These are phyloP conservation scores for Backusella tuberculispora DNA, from an alignment of 192 early-diverging fungal species.

Conservation along the genomic window DNA sequence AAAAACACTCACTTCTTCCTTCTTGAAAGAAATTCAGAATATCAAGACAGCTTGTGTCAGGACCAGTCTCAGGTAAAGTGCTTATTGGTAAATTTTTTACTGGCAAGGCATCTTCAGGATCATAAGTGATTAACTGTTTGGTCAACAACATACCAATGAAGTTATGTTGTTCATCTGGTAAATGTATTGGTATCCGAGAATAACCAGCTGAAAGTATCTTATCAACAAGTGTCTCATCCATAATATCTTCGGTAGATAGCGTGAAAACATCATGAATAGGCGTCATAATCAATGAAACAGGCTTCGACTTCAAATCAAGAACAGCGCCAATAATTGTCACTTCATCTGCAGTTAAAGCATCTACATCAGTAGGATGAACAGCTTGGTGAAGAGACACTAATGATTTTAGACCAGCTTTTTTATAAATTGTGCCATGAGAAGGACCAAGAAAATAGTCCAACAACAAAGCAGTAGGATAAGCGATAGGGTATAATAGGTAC, in stretches of 20 bases:
- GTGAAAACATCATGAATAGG: slow-evolving; percentile 70
- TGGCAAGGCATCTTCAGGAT: slow-evolving; percentile 65
- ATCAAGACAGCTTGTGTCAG: slow-evolving; percentile 64
- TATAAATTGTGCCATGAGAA: slow-evolving; percentile 85
- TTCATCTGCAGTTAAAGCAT: slow-evolving; percentile 74
- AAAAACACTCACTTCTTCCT: slow-evolving; percentile 57
- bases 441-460: slow-evolving; percentile 87
- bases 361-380: slow-evolving; percentile 52
- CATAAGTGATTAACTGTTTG: slow-evolving; percentile 72
- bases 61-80: slow-evolving; percentile 51
- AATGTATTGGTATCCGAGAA: slow-evolving; percentile 75
- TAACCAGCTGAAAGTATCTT: slow-evolving; percentile 69
- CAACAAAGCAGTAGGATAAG: slow-evolving; percentile 86
- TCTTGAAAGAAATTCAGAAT: slow-evolving; percentile 84
- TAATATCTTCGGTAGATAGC: slow-evolving; percentile 56
- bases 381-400: slow-evolving; percentile 75
- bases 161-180: slow-evolving; percentile 53
- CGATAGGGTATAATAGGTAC: slow-evolving; percentile 67
- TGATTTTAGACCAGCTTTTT: slow-evolving; percentile 73
- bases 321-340: slow-evolving; percentile 78
- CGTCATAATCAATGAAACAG: slow-evolving; percentile 71
- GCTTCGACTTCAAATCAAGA: slow-evolving; percentile 73
- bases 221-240: slow-evolving; percentile 59
- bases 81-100: slow-evolving; percentile 58
- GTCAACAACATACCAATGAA: slow-evolving; percentile 80